Evolutionary conservation across 306 rosid genomes (phyloP).

Genomic region (Corylus americana): DNA sequence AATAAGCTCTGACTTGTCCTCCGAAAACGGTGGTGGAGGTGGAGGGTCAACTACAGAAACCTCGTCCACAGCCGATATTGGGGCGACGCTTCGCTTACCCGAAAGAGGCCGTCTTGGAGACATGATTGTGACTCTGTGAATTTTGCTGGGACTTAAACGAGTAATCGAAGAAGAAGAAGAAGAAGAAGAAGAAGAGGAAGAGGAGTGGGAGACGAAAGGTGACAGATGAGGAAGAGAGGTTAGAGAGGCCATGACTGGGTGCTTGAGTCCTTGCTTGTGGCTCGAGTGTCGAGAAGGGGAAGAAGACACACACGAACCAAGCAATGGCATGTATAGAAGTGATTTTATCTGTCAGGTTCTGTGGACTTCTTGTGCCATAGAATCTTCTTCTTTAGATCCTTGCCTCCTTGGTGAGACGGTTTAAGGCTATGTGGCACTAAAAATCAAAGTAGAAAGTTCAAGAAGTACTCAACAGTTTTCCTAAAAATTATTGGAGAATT

Average conservation of each 20-base stretch:
- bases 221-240: slow-evolving; percentile 38
- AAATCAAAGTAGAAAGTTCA: no score
- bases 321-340: not conserved
- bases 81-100: slow-evolving; percentile 30
- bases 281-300: not conserved
- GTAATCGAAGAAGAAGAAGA: slow-evolving; percentile 11
- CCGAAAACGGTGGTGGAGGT: slow-evolving; percentile 26
- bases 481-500: no score
- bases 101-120: slow-evolving; percentile 19
- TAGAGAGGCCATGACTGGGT: slow-evolving; percentile 42
- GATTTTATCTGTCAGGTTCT: not conserved
- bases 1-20: slow-evolving; percentile 31
- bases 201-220: slow-evolving; percentile 12
- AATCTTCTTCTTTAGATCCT: not conserved
- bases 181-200: slow-evolving; percentile 12
- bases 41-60: slow-evolving; percentile 36
- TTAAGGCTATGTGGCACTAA: no score
- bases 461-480: no score
- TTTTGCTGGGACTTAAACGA: slow-evolving; percentile 20
- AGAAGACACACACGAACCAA: not conserved
- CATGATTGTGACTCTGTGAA: slow-evolving; percentile 11
- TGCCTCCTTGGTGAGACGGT: no score
- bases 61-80: slow-evolving; percentile 40
- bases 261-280: not conserved
- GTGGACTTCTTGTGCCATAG: not conserved